Evolutionary conservation across 2,329 filamentous ascomycete genomes (phyloP).

Genomic region (Dichotomopilus funicola): DNA sequence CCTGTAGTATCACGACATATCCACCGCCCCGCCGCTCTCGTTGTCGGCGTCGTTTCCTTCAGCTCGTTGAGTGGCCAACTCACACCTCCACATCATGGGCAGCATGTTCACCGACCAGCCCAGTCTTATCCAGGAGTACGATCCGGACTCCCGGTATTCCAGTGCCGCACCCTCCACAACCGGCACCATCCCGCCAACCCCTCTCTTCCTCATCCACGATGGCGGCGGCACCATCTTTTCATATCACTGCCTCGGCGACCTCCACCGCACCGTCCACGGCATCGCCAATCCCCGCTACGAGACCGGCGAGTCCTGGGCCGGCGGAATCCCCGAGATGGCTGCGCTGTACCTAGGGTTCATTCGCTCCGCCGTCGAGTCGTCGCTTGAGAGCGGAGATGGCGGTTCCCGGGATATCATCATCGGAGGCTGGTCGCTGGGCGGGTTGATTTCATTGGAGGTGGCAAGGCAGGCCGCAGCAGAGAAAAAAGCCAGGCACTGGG

Average conservation of each 20-base stretch:
- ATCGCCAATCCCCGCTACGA: slow-evolving; percentile 50
- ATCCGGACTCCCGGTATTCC: neutral
- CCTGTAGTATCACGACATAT: too few species aligned
- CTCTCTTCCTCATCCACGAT: slow-evolving; percentile 53
- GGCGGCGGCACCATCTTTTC: slow-evolving; percentile 54
- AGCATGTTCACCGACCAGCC: slow-evolving; percentile 18
- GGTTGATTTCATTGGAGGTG: slow-evolving; percentile 45
- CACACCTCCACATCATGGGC: neutral
- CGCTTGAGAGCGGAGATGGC: too few species aligned
- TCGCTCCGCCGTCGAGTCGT: slow-evolving; percentile 30
- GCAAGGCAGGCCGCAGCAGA: slow-evolving; percentile 29
- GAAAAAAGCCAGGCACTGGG: neutral
- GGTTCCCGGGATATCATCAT: slow-evolving; percentile 37
- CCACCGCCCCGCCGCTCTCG: too few species aligned
- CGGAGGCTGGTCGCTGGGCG: slow-evolving; percentile 52
- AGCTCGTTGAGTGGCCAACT: neutral
- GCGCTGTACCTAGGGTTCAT: slow-evolving; percentile 42
- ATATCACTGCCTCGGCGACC: slow-evolving; percentile 47
- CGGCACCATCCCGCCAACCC: slow-evolving; percentile 25
- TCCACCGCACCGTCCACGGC: slow-evolving; percentile 45
- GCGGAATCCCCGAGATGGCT: slow-evolving; percentile 50
- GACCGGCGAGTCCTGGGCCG: slow-evolving; percentile 41
- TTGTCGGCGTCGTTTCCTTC: too few species aligned
- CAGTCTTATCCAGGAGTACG: slow-evolving; percentile 11
- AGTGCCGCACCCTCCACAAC: neutral